phyloP scores from a whole-genome alignment of 1,139 yeast genomes.

The Yamadazyma blattariae region DNA sequence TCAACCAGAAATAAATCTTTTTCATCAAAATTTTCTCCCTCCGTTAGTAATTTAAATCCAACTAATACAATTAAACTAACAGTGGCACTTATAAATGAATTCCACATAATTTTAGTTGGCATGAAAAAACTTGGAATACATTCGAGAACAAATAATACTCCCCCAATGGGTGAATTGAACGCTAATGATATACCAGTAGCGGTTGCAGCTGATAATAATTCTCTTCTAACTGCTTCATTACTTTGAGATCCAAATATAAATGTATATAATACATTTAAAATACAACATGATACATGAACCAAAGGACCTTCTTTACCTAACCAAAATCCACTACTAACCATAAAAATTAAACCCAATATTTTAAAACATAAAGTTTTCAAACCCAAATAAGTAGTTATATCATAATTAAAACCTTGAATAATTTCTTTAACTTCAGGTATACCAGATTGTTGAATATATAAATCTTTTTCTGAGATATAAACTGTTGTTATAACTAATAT shows the following conservation, averaged over 20 bases:
- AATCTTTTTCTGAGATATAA: constrained; percentile 33
- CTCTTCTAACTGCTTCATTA: constrained; percentile 59
- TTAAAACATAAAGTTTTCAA: constrained; percentile 47
- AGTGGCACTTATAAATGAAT: constrained; percentile 74
- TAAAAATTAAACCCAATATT: constrained; percentile 53
- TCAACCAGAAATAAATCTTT: constrained; percentile 62
- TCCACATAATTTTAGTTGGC: constrained; percentile 73
- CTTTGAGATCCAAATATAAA: constrained; percentile 35
- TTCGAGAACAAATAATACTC: constrained; percentile 83
- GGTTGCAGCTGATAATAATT: constrained; percentile 75
- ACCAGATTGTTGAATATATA: constrained; percentile 58
- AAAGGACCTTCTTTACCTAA: constrained; percentile 93
- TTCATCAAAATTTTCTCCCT: constrained; percentile 49
- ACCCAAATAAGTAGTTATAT: constrained; percentile 44
- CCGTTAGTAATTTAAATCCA: constrained; percentile 60
- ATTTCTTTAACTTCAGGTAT: constrained; percentile 67
- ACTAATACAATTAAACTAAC: constrained; percentile 62
- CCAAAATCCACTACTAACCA: constrained; percentile 83
- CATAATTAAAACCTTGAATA: constrained; percentile 56
- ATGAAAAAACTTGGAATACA: constrained; percentile 62
- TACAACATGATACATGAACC: constrained; percentile 81
- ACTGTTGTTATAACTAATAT: constrained; percentile 27
- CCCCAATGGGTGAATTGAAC: constrained; percentile 93
- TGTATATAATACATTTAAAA: constrained; percentile 31
- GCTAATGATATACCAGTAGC: constrained; percentile 95